Evolutionary conservation across 2,329 filamentous ascomycete genomes (phyloP).

Genomic region (Penicillium sumatraense): DNA sequence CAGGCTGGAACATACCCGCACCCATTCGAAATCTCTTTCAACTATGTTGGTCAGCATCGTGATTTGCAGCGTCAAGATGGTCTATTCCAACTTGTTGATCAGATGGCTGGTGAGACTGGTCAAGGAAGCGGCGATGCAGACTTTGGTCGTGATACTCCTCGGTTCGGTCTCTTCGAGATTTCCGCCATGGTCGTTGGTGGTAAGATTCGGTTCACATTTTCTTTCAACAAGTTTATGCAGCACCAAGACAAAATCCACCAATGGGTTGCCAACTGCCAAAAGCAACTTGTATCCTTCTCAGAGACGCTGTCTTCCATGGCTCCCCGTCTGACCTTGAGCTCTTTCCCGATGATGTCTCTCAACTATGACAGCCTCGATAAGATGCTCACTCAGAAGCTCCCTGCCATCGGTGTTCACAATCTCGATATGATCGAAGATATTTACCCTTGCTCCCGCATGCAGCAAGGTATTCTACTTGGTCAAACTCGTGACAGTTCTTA

Average conservation of each 20-base stretch:
- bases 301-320: slow-evolving; percentile 30
- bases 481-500: slow-evolving; percentile 37
- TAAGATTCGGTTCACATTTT: slow-evolving; percentile 54
- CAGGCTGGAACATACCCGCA: slow-evolving; percentile 41
- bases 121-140: slow-evolving; percentile 52
- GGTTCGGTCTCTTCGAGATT: slow-evolving; percentile 58
- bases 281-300: slow-evolving; percentile 36
- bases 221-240: slow-evolving; percentile 54
- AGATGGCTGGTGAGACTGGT: slow-evolving; percentile 52
- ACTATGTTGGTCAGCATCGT: slow-evolving; percentile 45
- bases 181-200: slow-evolving; percentile 55
- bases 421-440: slow-evolving; percentile 48
- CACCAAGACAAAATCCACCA: slow-evolving; percentile 49
- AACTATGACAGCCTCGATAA: slow-evolving; percentile 47
- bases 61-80: slow-evolving; percentile 51
- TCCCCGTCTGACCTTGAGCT: slow-evolving; percentile 43
- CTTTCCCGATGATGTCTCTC: slow-evolving; percentile 52
- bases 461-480: slow-evolving; percentile 43
- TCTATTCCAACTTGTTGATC: slow-evolving; percentile 49
- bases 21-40: slow-evolving; percentile 51
- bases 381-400: slow-evolving; percentile 43
- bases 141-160: slow-evolving; percentile 49
- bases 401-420: slow-evolving; percentile 38
- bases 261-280: slow-evolving; percentile 49
- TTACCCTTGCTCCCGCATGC: slow-evolving; percentile 45